Percentiles rank a stretch among this genome's conserved stretches.
Conservation (phyloP, 192 early-diverging fungal genomes). For the Phlyctochytrium planicorne region DNA sequence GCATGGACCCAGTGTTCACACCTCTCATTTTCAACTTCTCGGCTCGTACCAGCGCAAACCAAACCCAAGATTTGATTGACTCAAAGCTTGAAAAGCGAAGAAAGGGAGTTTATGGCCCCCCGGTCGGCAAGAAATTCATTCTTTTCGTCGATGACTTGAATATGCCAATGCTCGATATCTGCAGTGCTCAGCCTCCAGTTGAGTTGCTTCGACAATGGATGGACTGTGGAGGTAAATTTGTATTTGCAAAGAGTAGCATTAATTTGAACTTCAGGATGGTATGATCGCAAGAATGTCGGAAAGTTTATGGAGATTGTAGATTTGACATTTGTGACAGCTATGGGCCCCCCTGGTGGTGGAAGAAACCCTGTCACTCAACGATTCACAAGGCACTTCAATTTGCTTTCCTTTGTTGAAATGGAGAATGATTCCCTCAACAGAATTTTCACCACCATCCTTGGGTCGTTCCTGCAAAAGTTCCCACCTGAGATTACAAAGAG, state of each 20-base stretch:
- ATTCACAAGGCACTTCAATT: conserved; percentile 59
- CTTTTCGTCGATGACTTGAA: conserved; percentile 65
- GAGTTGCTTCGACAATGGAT: conserved; percentile 64
- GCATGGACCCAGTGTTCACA: conserved; percentile 45
- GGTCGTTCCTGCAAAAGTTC: conserved; percentile 51
- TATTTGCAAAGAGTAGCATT: not conserved
- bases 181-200: conserved; percentile 64
- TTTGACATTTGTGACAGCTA: conserved; percentile 56
- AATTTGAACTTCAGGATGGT: conserved; percentile 41
- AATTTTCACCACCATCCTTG: conserved; percentile 58
- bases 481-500: conserved; percentile 45
- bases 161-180: conserved; percentile 61
- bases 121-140: conserved; percentile 56
- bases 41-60: conserved; percentile 57
- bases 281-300: conserved; percentile 56
- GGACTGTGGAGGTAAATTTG: conserved; percentile 45
- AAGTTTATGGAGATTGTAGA: conserved; percentile 65
- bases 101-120: conserved; percentile 65
- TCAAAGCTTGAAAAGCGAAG: conserved; percentile 63
- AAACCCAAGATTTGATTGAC: conserved; percentile 64
- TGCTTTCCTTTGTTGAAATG: conserved; percentile 59
- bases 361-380: conserved; percentile 54
- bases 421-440: conserved; percentile 52
- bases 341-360: conserved; percentile 67
- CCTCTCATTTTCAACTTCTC: conserved; percentile 62